Evolutionary conservation across 495 filamentous ascomycete genomes (phyloP).

Genomic region (Jackrogersella minutella): DNA sequence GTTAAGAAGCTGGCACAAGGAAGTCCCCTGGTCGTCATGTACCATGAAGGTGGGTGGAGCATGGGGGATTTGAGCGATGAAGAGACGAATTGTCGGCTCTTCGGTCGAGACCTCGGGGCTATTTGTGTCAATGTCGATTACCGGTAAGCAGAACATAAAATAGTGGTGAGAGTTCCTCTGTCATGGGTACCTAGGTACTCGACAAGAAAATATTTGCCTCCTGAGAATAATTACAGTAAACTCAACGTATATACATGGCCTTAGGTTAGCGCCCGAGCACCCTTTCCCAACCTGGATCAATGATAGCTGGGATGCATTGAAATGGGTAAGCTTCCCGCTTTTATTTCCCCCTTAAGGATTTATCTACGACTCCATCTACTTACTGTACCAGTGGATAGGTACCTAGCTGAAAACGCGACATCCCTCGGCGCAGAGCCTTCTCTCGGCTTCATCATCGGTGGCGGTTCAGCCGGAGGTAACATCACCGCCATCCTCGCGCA

Average conservation of each 20-base stretch:
- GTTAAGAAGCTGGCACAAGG: slow-evolving; percentile 35
- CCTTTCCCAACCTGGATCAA: slow-evolving; percentile 56
- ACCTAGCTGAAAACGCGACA: slow-evolving; percentile 50
- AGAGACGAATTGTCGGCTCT: slow-evolving; percentile 44
- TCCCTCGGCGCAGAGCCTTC: slow-evolving; percentile 49
- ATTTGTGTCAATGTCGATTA: slow-evolving; percentile 57
- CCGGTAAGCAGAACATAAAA: slow-evolving; percentile 22
- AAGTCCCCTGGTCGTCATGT: slow-evolving; percentile 53
- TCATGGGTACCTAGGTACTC: neutral
- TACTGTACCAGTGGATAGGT: slow-evolving; percentile 13
- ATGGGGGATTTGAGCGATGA: slow-evolving; percentile 50
- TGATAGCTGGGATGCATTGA: slow-evolving; percentile 60
- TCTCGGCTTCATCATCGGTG: slow-evolving; percentile 60
- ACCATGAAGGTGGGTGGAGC: slow-evolving; percentile 56
- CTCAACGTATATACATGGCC: neutral
- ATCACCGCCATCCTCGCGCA: slow-evolving; percentile 53
- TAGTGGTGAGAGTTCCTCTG: neutral
- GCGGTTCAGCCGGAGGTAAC: slow-evolving; percentile 59
- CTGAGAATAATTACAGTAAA: neutral
- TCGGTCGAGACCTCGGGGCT: slow-evolving; percentile 46
- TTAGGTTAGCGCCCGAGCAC: slow-evolving; percentile 56
- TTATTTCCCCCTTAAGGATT: neutral
- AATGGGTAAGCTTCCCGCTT: slow-evolving; percentile 51
- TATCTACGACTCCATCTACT: slow-evolving; percentile 3
- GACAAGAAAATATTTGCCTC: neutral